Evolutionary conservation across 495 filamentous ascomycete species (phyloP).

Genomic region (Xylaria scruposa): DNA sequence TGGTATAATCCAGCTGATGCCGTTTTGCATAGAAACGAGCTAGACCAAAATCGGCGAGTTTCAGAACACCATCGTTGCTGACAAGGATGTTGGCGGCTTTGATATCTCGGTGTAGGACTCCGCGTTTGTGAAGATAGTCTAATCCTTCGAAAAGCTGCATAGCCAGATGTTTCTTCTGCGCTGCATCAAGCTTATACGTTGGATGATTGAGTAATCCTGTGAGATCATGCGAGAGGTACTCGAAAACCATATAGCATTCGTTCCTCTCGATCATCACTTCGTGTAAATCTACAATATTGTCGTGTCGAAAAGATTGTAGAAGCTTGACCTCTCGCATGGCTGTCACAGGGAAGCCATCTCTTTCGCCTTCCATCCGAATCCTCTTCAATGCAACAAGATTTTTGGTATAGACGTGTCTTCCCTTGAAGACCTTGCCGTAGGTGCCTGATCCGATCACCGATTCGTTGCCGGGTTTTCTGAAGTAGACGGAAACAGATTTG

Average conservation of each 20-base stretch:
- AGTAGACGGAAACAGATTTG: constrained; percentile 84
- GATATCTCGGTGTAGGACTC: constrained; percentile 94
- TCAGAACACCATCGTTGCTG: constrained; percentile 84
- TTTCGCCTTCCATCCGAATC: constrained; percentile 89
- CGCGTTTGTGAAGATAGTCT: constrained; percentile 90
- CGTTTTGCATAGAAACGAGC: constrained; percentile 97
- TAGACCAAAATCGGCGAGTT: constrained; percentile 95
- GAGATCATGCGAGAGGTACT: constrained; percentile 92
- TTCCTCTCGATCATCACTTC: constrained; percentile 99
- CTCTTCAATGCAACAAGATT: constrained; percentile 89
- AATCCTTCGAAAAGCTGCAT: constrained; percentile 94
- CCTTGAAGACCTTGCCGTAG: constrained; percentile 98
- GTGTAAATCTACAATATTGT: constrained; percentile 84
- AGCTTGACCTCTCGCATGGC: constrained; percentile 97
- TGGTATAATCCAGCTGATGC: constrained; percentile 94
- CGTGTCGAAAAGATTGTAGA: constrained; percentile 89
- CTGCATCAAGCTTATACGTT: constrained; percentile 80
- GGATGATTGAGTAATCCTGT: constrained; percentile 85
- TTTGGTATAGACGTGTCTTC: constrained; percentile 92
- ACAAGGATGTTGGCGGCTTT: constrained; percentile 95
- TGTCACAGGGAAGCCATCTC: constrained; percentile 96
- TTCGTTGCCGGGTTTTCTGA: constrained; percentile 90
- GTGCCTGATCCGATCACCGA: constrained; percentile 93
- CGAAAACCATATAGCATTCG: constrained; percentile 99
- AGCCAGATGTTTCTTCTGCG: constrained; percentile 93